These are phyloP conservation scores for Arxiozyma telluris DNA, from an alignment of 1,139 yeast genomes.

Conservation along the genomic window DNA sequence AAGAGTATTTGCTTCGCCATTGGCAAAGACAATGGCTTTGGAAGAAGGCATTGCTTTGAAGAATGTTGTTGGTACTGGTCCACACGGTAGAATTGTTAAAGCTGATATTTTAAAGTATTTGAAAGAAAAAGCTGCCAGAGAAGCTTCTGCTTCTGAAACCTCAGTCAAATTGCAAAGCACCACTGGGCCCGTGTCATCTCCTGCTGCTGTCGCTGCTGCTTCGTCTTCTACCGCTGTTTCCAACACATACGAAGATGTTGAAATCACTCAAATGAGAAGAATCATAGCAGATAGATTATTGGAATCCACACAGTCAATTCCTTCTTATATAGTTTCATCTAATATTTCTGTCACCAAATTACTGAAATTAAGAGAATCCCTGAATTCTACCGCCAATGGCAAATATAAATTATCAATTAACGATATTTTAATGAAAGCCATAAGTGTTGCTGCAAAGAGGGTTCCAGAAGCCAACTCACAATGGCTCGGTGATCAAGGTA, in stretches of 20 bases:
- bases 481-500: conserved; percentile 83
- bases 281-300: conserved; percentile 84
- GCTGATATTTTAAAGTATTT: conserved; percentile 73
- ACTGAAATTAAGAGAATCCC: conserved; percentile 82
- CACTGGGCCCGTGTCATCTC: not conserved
- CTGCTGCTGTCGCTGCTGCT: conserved; percentile 34
- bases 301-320: conserved; percentile 77
- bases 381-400: conserved; percentile 79
- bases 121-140: conserved; percentile 24
- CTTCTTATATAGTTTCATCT: conserved; percentile 88
- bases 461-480: conserved; percentile 93
- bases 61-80: conserved; percentile 86
- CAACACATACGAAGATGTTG: conserved; percentile 63
- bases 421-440: conserved; percentile 89
- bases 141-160: conserved; percentile 29
- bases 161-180: not conserved
- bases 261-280: conserved; percentile 86
- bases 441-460: conserved; percentile 79
- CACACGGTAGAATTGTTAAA: conserved; percentile 87
- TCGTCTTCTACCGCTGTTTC: conserved; percentile 17
- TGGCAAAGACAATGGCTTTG: conserved; percentile 87
- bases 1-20: conserved; percentile 88
- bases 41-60: conserved; percentile 86
- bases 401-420: conserved; percentile 87
- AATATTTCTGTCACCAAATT: conserved; percentile 80